Evolutionary conservation across 495 filamentous ascomycete genomes (phyloP), one percentile per base, ranked within the genome.

Genomic region (Melanomma pulvis-pyrius): DNA sequence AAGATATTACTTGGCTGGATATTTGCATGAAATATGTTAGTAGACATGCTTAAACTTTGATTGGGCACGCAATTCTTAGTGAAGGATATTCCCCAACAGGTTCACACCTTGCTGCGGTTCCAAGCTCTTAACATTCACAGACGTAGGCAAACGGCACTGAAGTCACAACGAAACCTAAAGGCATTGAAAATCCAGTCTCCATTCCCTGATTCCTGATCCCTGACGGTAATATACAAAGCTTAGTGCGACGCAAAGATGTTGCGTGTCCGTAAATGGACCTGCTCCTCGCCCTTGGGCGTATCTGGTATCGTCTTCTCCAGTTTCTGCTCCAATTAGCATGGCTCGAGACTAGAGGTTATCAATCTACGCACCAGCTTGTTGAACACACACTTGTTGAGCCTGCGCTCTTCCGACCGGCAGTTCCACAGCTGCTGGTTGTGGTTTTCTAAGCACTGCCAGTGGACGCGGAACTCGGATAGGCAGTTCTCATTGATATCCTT

Each of bases 371-470:
- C 94, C 82, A 99, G 75, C 72, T 97, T 97, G 52, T 97, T 88
- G 74, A 93, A 97, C 32, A 97, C 92, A 79, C 94, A 99, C 73
- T 83, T 86, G 81, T 96, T 98, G 51, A 98, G 78, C 66, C 83
- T 85, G 84, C 91, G 85, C 81, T 98, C 92, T 39, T 76, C 70
- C 72, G 75, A 74, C 67, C 94, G 84, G 81, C 94, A 99, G 65
- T 97, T 90, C 86, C 90, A 98, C 46, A 98, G 79, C 75, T 92
- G 88, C 77, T 98, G 93, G 81, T 99, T 99, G 84, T 96, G 92
- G 79, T 96, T 88, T 73, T 99, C 96, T 54, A 99, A 83, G 73
- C 94, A 99, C 70, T 90, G 80, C 92, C 92, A 98, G 78, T 99
- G 94, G 53, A 83, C 82, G 58, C 90, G 88, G 83, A 99, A 99